phyloP scores from a whole-genome alignment of 1,139 yeast genomes.

The Protomyces macrosporus region DNA sequence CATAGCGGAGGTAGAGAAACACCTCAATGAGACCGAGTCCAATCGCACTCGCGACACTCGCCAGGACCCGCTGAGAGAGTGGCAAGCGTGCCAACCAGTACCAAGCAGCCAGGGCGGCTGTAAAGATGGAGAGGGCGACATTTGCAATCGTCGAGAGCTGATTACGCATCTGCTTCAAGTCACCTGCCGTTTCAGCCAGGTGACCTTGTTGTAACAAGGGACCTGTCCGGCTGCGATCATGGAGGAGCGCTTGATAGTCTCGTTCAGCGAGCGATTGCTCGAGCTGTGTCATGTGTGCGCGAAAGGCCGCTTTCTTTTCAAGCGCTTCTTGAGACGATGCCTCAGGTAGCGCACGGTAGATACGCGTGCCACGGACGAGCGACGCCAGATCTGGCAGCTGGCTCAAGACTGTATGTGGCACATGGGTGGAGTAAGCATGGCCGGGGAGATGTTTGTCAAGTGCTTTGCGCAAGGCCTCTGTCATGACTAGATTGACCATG shows the following conservation, averaged over 20 bases:
- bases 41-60: conserved; percentile 4
- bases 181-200: conserved; percentile 8
- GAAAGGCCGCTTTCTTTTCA: neutral
- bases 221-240: neutral
- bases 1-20: conserved; percentile 14
- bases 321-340: neutral
- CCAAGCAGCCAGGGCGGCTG: conserved; percentile 26
- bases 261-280: neutral
- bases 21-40: conserved; percentile 10
- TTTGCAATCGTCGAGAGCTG: conserved; percentile 18
- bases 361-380: neutral
- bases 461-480: neutral
- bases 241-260: neutral
- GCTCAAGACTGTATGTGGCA: neutral
- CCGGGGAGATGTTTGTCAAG: neutral
- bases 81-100: conserved; percentile 15
- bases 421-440: neutral
- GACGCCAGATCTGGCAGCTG: neutral
- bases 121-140: conserved; percentile 13
- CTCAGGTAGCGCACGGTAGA: neutral
- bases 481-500: neutral
- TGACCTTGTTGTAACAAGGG: neutral
- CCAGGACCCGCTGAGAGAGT: neutral
- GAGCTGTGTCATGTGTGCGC: neutral
- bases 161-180: conserved; percentile 4